Evolutionary conservation across 495 filamentous ascomycete genomes (phyloP).

Genomic region (Filosporella fistucella): DNA sequence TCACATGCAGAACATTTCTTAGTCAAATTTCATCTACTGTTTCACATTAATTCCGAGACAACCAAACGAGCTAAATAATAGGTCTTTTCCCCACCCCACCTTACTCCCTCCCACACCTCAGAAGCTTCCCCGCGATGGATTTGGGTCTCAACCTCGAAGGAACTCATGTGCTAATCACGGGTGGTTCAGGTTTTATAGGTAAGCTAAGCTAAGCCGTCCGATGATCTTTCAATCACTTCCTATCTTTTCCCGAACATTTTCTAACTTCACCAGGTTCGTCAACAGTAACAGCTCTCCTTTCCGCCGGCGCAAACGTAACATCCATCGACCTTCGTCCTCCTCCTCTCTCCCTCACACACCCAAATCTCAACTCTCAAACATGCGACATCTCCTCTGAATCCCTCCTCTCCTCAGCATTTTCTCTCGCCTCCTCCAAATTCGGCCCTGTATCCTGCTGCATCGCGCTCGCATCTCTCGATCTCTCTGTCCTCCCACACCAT

Average conservation of each 20-base stretch:
- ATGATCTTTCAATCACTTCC: background rate
- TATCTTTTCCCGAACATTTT: background rate
- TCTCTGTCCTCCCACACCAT: conserved; percentile 31
- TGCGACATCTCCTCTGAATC: conserved; percentile 31
- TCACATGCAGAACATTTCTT: no score
- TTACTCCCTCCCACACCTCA: no score
- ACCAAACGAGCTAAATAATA: no score
- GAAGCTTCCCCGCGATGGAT: no score
- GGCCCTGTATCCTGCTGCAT: conserved; percentile 33
- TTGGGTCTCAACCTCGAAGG: conserved; percentile 17
- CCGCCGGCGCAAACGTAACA: conserved; percentile 33
- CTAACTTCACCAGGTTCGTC: background rate
- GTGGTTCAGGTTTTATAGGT: conserved; percentile 49
- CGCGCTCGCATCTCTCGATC: conserved; percentile 35
- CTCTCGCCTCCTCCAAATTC: conserved; percentile 20
- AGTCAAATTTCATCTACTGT: no score
- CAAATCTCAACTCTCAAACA: conserved; percentile 16
- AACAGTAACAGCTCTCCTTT: conserved; percentile 31
- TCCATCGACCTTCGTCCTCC: conserved; percentile 28
- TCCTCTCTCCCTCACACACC: background rate
- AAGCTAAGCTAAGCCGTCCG: conserved; percentile 4
- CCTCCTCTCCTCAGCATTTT: conserved; percentile 26
- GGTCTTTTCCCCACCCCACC: no score
- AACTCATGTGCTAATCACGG: conserved; percentile 48
- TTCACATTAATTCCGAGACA: no score